Percentiles rank a stretch among this genome's conserved stretches.
Evolutionary conservation across 75 land plant genomes (phyloP).

Genomic region (Chamaecyparis obtusa): DNA sequence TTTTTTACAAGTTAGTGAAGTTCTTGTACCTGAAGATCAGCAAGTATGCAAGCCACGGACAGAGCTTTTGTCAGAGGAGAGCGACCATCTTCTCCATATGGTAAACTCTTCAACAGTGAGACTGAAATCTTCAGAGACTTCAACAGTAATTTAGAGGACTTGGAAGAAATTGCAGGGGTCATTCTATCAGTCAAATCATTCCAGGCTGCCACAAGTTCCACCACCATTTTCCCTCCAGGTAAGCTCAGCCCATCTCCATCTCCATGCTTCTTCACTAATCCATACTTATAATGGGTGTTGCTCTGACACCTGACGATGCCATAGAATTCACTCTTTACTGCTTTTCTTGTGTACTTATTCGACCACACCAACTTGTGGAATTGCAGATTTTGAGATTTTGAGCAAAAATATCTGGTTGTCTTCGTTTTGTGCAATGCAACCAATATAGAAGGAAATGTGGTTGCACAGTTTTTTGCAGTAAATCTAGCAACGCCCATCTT

Average conservation of each 20-base stretch:
- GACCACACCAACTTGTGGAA: not conserved
- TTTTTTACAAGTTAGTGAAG: not conserved
- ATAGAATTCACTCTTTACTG: not conserved
- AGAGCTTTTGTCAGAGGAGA: slow-evolving; percentile 66
- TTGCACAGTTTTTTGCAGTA: not conserved
- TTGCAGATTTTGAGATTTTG: not conserved
- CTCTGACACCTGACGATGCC: not conserved
- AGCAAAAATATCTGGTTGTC: not conserved
- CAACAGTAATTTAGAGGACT: slow-evolving; percentile 61
- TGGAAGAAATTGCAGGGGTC: slow-evolving; percentile 30
- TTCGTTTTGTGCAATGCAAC: not conserved
- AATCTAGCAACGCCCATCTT: not conserved
- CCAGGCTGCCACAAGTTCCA: slow-evolving; percentile 85
- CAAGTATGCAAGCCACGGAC: slow-evolving; percentile 77
- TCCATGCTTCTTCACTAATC: not conserved
- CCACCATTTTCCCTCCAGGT: slow-evolving; percentile 76
- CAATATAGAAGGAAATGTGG: not conserved
- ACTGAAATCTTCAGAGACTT: slow-evolving; percentile 72
- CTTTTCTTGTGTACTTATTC: not conserved
- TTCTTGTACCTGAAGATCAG: slow-evolving; percentile 83
- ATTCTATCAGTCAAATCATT: slow-evolving; percentile 78
- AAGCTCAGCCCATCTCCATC: slow-evolving; percentile 15
- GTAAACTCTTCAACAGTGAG: slow-evolving; percentile 53
- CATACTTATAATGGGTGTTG: not conserved
- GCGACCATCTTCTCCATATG: slow-evolving; percentile 61